A percentile compares a stretch with the other conserved stretches of the same genome.
These are phyloP conservation scores for Pyrenopolyporus hunteri DNA, from an alignment of 495 filamentous ascomycete species.

Conservation along the genomic window DNA sequence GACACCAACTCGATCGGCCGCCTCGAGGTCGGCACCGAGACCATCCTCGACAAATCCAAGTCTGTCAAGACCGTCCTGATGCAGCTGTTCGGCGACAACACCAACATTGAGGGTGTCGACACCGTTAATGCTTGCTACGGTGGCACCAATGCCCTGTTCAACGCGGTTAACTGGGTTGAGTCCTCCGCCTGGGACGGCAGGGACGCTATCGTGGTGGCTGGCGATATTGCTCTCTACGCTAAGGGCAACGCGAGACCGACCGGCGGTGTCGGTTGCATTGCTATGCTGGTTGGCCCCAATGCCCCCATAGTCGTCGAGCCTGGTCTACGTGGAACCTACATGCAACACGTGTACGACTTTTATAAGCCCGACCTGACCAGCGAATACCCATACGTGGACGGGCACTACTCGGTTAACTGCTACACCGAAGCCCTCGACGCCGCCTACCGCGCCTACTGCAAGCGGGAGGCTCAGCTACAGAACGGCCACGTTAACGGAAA, in stretches of 20 bases:
- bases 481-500: slow-evolving; percentile 61
- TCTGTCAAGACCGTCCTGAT: slow-evolving; percentile 99
- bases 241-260: slow-evolving; percentile 95
- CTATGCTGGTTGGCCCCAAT: slow-evolving; percentile 91
- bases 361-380: slow-evolving; percentile 98
- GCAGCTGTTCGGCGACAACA: slow-evolving; percentile 89
- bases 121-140: slow-evolving; percentile 98
- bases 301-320: slow-evolving; percentile 91
- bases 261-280: slow-evolving; percentile 92
- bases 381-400: slow-evolving; percentile 97
- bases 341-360: slow-evolving; percentile 97
- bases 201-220: slow-evolving; percentile 89
- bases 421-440: slow-evolving; percentile 94
- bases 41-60: slow-evolving; percentile 98
- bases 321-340: slow-evolving; percentile 88
- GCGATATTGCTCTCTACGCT: slow-evolving; percentile 98
- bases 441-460: slow-evolving; percentile 94
- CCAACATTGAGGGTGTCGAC: slow-evolving; percentile 95
- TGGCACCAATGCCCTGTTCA: slow-evolving; percentile 97
- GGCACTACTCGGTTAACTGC: slow-evolving; percentile 92
- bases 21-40: slow-evolving; percentile 98
- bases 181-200: slow-evolving; percentile 98
- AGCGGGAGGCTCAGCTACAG: slow-evolving; percentile 77
- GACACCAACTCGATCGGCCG: slow-evolving; percentile 89
- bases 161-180: slow-evolving; percentile 96